These are phyloP conservation scores for Phialocephala sp. DNA, from an alignment of 2,329 filamentous ascomycete species.

Conservation along the genomic window DNA sequence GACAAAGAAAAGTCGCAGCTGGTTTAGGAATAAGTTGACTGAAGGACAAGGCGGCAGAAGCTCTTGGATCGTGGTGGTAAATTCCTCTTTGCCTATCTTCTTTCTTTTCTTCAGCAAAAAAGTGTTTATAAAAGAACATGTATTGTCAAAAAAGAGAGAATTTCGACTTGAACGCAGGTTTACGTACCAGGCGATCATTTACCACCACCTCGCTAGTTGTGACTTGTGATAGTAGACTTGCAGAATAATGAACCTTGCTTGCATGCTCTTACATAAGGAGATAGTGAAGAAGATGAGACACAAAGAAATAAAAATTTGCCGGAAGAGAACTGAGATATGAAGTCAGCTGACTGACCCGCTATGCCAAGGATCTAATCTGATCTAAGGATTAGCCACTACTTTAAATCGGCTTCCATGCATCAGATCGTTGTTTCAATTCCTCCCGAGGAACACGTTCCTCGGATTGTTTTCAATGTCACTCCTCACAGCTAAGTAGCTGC, in stretches of 20 bases:
- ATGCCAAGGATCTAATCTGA: slow-evolving; percentile 15
- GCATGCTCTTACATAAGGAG: too few species aligned
- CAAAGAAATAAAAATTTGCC: not conserved
- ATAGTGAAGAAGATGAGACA: not conserved
- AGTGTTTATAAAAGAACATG: too few species aligned
- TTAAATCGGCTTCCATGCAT: not conserved
- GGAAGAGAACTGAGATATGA: not conserved
- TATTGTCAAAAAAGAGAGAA: too few species aligned
- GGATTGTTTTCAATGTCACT: not conserved
- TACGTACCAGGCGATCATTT: too few species aligned
- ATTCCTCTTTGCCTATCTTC: too few species aligned
- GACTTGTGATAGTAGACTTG: not conserved
- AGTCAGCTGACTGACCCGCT: not conserved
- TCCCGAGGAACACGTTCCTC: not conserved
- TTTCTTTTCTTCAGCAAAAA: too few species aligned
- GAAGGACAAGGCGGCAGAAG: too few species aligned
- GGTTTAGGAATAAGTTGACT: too few species aligned
- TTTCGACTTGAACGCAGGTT: too few species aligned
- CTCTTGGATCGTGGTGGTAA: too few species aligned
- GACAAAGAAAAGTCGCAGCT: too few species aligned
- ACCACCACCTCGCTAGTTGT: too few species aligned
- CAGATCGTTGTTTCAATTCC: not conserved
- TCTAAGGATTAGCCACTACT: not conserved
- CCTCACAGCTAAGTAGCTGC: slow-evolving; percentile 7
- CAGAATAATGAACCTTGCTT: not conserved